phyloP scores from a whole-genome alignment of 208 protist species.

The Trichomonas tenax region DNA sequence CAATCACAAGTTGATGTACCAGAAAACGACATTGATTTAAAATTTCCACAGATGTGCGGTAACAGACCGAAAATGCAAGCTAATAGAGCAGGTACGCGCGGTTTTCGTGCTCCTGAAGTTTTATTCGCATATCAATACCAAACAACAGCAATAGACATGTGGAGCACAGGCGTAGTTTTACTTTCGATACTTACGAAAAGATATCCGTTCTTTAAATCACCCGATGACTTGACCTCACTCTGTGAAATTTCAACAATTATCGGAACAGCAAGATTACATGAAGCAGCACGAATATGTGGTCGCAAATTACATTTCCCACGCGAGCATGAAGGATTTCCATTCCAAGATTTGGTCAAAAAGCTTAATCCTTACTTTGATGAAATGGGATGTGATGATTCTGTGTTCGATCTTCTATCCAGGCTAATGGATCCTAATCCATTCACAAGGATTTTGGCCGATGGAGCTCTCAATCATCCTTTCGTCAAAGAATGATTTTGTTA shows the following conservation, averaged over 20 bases:
- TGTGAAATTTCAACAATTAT: constrained; percentile 20
- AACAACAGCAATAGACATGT: constrained; percentile 29
- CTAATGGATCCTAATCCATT: constrained; percentile 20
- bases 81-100: constrained; percentile 20
- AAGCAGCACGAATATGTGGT: background rate
- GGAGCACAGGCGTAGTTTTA: constrained; percentile 25
- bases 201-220: constrained; percentile 31
- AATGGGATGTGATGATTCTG: background rate
- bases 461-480: constrained; percentile 20
- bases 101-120: constrained; percentile 30
- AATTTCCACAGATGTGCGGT: background rate
- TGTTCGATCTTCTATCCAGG: constrained; percentile 10
- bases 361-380: background rate
- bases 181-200: constrained; percentile 20
- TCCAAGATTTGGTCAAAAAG: constrained; percentile 2
- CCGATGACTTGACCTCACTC: constrained; percentile 23
- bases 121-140: constrained; percentile 18
- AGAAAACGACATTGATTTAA: background rate
- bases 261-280: background rate
- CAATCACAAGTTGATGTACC: background rate
- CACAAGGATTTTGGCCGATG: background rate
- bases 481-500: background rate
- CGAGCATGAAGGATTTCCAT: background rate
- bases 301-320: background rate
- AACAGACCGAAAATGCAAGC: background rate